A percentile compares a stretch with the other conserved stretches of the same genome.
phyloP scores from a whole-genome alignment of 2,329 filamentous ascomycete genomes.

The Colletotrichum gloeosporioides region DNA sequence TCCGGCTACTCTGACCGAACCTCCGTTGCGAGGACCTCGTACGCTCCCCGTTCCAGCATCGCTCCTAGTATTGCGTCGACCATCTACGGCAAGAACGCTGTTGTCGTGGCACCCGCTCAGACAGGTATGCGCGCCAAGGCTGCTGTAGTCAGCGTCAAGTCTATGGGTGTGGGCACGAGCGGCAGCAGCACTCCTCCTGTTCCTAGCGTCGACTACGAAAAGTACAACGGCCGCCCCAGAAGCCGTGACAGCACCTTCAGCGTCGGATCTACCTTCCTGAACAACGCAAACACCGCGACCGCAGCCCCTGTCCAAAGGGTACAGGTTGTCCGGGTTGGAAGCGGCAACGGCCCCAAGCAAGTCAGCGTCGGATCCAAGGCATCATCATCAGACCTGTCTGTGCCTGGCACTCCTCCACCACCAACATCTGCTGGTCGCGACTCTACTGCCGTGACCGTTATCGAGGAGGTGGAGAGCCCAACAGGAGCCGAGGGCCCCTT shows the following conservation, averaged over 20 bases:
- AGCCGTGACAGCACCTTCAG: constrained; percentile 67
- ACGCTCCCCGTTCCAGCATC: constrained; percentile 73
- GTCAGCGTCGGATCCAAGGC: constrained; percentile 42
- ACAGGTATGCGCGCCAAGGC: constrained; percentile 89
- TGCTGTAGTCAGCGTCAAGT: constrained; percentile 91
- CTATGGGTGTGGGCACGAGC: constrained; percentile 60
- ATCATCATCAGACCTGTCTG: constrained; percentile 18
- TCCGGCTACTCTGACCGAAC: constrained; percentile 68
- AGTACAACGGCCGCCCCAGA: constrained; percentile 57
- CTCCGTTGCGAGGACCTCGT: constrained; percentile 64
- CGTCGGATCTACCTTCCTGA: constrained; percentile 72
- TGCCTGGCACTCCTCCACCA: constrained; percentile 16
- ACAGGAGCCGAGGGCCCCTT: constrained; percentile 63
- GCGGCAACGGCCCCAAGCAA: constrained; percentile 48
- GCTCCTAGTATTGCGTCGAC: constrained; percentile 90
- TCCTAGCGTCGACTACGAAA: constrained; percentile 71
- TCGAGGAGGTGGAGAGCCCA: constrained; percentile 50
- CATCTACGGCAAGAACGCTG: constrained; percentile 89
- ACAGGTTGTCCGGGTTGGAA: constrained; percentile 65
- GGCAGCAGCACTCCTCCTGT: constrained; percentile 71
- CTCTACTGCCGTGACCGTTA: constrained; percentile 52
- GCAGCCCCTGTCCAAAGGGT: constrained; percentile 59
- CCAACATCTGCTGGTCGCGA: constrained; percentile 33
- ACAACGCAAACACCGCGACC: constrained; percentile 64
- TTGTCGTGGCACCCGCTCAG: constrained; percentile 82